These are phyloP conservation scores for Saitozyma podzolica DNA, from an alignment of 768 basidiomycete species.

Conservation along the genomic window DNA sequence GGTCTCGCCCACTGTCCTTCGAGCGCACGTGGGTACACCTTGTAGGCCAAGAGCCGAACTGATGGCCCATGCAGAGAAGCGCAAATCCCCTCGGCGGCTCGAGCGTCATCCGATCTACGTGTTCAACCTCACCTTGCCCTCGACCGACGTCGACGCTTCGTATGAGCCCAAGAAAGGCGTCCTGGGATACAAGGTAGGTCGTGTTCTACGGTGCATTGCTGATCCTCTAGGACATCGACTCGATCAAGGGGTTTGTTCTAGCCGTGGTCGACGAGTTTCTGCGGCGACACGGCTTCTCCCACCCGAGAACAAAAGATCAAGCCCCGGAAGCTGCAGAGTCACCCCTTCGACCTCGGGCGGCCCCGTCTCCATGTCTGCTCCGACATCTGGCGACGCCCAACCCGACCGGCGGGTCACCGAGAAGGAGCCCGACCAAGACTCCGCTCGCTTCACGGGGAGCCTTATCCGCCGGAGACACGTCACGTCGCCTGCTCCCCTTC, in stretches of 20 bases:
- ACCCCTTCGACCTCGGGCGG: too few relatives aligned
- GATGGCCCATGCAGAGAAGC: too few relatives aligned
- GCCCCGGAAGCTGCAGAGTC: not conserved
- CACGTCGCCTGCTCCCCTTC: too few relatives aligned
- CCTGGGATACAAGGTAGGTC: conserved; percentile 67
- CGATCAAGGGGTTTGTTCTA: conserved; percentile 62
- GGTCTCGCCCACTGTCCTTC: not conserved
- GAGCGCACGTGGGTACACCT: too few relatives aligned
- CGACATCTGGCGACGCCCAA: too few relatives aligned
- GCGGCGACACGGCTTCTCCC: conserved; percentile 62
- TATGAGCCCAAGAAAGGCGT: conserved; percentile 74
- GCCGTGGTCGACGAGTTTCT: conserved; percentile 66
- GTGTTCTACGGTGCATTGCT: not conserved
- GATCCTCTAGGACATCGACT: conserved; percentile 57
- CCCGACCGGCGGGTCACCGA: too few relatives aligned
- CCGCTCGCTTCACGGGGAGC: too few relatives aligned
- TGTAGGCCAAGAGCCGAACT: too few relatives aligned
- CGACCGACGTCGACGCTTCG: conserved; percentile 70
- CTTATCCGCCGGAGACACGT: too few relatives aligned
- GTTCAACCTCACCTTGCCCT: conserved; percentile 69
- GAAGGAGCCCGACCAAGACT: too few relatives aligned
- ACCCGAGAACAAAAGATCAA: not conserved
- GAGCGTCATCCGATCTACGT: conserved; percentile 83
- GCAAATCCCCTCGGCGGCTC: conserved; percentile 71
- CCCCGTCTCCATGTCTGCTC: too few relatives aligned